Evolutionary conservation across 2,329 filamentous ascomycete genomes (phyloP).

Genomic region (Xenoacremonium recifei): DNA sequence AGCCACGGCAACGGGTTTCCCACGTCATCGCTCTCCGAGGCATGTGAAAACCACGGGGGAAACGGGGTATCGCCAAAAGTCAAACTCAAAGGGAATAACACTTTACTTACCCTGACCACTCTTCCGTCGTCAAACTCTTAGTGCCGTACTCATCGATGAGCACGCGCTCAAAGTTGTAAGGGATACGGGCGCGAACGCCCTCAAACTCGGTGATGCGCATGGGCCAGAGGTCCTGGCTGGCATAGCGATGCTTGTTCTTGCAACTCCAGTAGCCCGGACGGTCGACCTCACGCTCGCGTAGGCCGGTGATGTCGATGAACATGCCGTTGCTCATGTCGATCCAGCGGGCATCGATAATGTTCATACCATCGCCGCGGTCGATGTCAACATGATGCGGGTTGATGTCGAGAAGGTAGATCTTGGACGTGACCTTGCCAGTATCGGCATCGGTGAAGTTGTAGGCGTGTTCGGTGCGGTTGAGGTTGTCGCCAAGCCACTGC

Average conservation of each 20-base stretch:
- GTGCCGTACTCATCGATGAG: constrained; percentile 63
- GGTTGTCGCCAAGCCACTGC: constrained; percentile 58
- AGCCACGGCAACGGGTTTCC: too few relatives aligned
- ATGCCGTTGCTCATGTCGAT: constrained; percentile 74
- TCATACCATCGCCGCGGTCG: constrained; percentile 63
- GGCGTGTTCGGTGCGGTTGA: constrained; percentile 67
- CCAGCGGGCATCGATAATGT: constrained; percentile 83
- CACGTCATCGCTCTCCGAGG: too few relatives aligned
- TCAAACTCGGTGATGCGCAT: constrained; percentile 74
- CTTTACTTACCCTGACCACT: constrained; percentile 63
- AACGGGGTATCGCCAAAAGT: neutral
- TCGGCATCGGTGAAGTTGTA: constrained; percentile 49
- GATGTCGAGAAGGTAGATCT: constrained; percentile 69
- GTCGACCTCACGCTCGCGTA: constrained; percentile 63
- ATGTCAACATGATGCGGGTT: constrained; percentile 68
- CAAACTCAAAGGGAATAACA: constrained; percentile 3
- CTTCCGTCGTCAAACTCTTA: constrained; percentile 59
- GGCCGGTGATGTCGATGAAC: constrained; percentile 80
- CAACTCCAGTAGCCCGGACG: constrained; percentile 70
- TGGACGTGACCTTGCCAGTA: constrained; percentile 36
- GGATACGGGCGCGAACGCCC: constrained; percentile 67
- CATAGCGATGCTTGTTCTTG: constrained; percentile 77
- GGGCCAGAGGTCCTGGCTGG: constrained; percentile 70
- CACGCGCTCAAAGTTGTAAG: constrained; percentile 66
- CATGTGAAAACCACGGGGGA: neutral